A percentile compares a stretch with the other conserved stretches of the same genome.
Conservation (phyloP, 306 rosid species). For the Trichosanthes truncata region DNA sequence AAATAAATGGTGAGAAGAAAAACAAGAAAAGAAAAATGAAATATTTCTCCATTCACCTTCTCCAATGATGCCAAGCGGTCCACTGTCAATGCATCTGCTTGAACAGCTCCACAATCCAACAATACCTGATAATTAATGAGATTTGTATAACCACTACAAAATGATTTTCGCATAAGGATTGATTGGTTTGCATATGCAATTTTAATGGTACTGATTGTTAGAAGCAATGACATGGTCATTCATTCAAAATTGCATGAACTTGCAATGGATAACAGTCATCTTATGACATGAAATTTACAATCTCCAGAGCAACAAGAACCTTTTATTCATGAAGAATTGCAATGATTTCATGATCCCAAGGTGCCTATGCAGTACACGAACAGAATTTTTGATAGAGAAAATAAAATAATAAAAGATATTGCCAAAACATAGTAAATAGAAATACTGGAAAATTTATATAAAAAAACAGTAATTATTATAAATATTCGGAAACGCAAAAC, state of each 20-base stretch:
- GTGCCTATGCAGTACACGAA: not conserved
- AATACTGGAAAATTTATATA: not conserved
- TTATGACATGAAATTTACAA: not conserved
- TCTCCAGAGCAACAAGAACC: not conserved
- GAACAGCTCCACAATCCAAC: conserved; percentile 97
- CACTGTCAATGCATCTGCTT: conserved; percentile 92
- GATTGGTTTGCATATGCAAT: not conserved
- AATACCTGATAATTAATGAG: conserved; percentile 43
- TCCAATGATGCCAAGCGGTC: conserved; percentile 96
- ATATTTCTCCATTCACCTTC: conserved; percentile 38
- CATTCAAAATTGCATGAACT: not conserved
- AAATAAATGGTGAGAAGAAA: not conserved
- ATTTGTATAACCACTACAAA: not conserved
- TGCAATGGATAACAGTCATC: not conserved
- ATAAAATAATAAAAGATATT: too few species aligned
- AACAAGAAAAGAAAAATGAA: not conserved
- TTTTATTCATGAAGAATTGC: not conserved
- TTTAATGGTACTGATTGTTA: not conserved
- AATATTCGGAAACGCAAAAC: not conserved
- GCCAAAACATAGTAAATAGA: too few species aligned
- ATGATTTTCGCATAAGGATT: not conserved
- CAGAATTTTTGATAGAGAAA: not conserved
- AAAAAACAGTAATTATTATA: too few species aligned
- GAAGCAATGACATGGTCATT: not conserved
- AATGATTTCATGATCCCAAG: not conserved